Conservation (phyloP, 164 flowering plant species). For the Vitis vinifera region DNA sequence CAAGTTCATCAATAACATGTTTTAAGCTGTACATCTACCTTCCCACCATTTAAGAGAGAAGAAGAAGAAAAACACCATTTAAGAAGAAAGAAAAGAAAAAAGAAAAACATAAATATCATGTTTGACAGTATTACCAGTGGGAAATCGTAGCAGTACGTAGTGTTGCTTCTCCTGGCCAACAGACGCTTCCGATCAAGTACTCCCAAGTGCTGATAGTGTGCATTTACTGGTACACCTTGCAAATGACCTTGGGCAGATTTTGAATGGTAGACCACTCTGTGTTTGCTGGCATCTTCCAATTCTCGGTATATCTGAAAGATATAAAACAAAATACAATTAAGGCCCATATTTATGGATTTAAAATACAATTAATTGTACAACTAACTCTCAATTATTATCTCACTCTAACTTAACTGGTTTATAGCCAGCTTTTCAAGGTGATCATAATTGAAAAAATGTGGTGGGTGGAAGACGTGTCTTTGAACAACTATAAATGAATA, state of each 20-base stretch:
- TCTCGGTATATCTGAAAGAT: conserved; percentile 79
- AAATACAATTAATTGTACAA: background rate
- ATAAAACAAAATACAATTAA: background rate
- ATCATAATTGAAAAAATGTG: background rate
- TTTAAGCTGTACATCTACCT: background rate
- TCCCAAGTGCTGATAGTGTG: conserved; percentile 74
- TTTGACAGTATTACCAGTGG: conserved; percentile 61
- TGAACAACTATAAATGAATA: background rate
- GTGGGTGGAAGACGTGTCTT: background rate
- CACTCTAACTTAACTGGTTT: background rate
- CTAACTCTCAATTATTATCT: background rate
- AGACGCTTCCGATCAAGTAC: conserved; percentile 82
- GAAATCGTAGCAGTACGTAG: conserved; percentile 99
- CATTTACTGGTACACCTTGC: conserved; percentile 72
- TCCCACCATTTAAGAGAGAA: background rate
- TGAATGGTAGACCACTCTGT: conserved; percentile 67
- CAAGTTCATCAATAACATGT: conserved; percentile 11
- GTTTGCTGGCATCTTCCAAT: conserved; percentile 59
- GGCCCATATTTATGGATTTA: background rate
- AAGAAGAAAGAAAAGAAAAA: background rate
- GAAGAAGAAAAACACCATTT: background rate
- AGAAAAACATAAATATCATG: background rate
- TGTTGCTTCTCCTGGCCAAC: conserved; percentile 78
- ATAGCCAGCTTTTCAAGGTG: background rate
- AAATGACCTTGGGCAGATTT: conserved; percentile 53